These are phyloP conservation scores for Ananas comosus DNA, from an alignment of 176 grass and related monocot species.

Conservation along the genomic window DNA sequence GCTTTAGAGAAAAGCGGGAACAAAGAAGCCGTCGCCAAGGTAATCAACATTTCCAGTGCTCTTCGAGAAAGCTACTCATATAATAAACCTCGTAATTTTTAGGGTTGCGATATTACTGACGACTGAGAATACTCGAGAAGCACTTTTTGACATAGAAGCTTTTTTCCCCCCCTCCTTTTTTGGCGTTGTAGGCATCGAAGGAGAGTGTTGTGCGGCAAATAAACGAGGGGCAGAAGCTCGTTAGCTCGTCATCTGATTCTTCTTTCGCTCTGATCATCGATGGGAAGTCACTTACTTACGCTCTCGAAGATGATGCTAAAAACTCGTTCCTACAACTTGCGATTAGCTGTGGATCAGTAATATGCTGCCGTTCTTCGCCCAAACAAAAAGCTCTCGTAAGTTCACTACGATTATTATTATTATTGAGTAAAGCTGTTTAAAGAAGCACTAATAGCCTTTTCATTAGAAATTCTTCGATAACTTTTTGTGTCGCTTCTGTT, in stretches of 20 bases:
- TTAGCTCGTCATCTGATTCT: slow-evolving; percentile 24
- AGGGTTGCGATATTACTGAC: not conserved
- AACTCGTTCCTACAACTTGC: slow-evolving; percentile 73
- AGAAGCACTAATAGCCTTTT: too few relatives aligned
- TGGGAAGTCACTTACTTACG: slow-evolving; percentile 88
- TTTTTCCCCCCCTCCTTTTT: not conserved
- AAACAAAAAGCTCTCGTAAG: slow-evolving; percentile 98
- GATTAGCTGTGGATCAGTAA: slow-evolving; percentile 70
- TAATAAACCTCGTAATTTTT: not conserved
- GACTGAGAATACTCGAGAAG: not conserved
- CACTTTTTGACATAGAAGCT: not conserved
- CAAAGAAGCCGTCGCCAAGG: slow-evolving; percentile 63
- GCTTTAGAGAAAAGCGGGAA: slow-evolving; percentile 78
- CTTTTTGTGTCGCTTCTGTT: too few relatives aligned
- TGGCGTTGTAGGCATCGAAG: slow-evolving; percentile 66
- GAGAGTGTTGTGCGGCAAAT: slow-evolving; percentile 61
- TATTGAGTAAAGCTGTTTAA: too few relatives aligned
- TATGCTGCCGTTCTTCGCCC: slow-evolving; percentile 99
- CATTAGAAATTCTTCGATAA: too few relatives aligned
- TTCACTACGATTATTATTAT: not conserved
- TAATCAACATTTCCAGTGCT: slow-evolving; percentile 11
- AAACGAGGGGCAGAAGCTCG: slow-evolving; percentile 56
- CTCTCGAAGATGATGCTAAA: slow-evolving; percentile 88
- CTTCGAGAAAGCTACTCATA: not conserved
- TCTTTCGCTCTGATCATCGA: slow-evolving; percentile 95